Conservation (phyloP, 1,284 basidiomycete species). For the Agroathelia rolfsii region DNA sequence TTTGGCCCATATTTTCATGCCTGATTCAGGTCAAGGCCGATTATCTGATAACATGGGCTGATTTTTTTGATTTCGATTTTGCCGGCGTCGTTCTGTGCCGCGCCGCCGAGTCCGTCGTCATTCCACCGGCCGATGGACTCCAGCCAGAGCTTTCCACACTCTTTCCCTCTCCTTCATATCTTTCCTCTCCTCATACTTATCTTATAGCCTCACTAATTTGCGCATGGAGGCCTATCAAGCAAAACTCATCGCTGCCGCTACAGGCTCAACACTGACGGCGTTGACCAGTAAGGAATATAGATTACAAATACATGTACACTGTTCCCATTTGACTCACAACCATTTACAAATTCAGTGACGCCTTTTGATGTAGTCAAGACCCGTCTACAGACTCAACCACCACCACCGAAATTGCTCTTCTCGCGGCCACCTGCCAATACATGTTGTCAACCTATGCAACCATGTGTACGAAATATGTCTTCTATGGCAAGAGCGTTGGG, state of each 20-base stretch:
- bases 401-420: slow-evolving; percentile 34
- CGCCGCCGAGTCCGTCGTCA: no score
- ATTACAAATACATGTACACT: slow-evolving; percentile 4
- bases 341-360: slow-evolving; percentile 55
- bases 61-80: no score
- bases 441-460: slow-evolving; percentile 60
- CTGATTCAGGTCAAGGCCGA: no score
- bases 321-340: slow-evolving; percentile 3
- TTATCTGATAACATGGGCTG: no score
- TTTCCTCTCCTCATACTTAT: slow-evolving; percentile 5
- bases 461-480: slow-evolving; percentile 71
- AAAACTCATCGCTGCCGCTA: slow-evolving; percentile 74
- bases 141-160: no score
- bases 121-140: no score
- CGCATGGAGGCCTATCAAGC: slow-evolving; percentile 68
- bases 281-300: slow-evolving; percentile 56
- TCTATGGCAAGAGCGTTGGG: slow-evolving; percentile 46
- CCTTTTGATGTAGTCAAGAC: slow-evolving; percentile 94
- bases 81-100: no score
- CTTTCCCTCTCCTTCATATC: slow-evolving; percentile 7
- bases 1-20: no score
- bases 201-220: no score
- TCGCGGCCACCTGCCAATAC: slow-evolving; percentile 38
- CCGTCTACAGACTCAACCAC: slow-evolving; percentile 77
- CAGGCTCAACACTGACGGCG: slow-evolving; percentile 74